phyloP scores from a whole-genome alignment of 306 rosid genomes.

The Dryas drummondii region DNA sequence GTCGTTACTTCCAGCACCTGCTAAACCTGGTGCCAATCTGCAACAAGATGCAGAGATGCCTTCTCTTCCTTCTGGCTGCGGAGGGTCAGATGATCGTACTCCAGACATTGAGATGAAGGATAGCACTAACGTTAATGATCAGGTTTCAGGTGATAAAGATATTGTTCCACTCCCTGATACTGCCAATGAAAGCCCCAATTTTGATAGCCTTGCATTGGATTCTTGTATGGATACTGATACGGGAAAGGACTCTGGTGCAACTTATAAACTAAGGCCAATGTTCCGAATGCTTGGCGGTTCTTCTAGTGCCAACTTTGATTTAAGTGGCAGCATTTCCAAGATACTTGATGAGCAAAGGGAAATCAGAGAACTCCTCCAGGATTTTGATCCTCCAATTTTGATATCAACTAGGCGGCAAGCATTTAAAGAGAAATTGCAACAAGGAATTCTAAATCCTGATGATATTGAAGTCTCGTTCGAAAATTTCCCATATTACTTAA shows the following conservation, averaged over 20 bases:
- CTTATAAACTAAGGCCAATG: slow-evolving; percentile 54
- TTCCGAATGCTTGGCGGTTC: slow-evolving; percentile 61
- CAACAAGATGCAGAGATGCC: slow-evolving; percentile 52
- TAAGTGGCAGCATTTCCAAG: slow-evolving; percentile 61
- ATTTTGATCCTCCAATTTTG: slow-evolving; percentile 51
- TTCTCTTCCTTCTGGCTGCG: slow-evolving; percentile 48
- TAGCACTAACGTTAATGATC: slow-evolving; percentile 37
- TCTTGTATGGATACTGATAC: slow-evolving; percentile 45
- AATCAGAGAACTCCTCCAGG: slow-evolving; percentile 60
- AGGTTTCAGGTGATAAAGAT: slow-evolving; percentile 47
- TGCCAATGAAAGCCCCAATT: slow-evolving; percentile 48
- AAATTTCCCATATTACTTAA: slow-evolving; percentile 86
- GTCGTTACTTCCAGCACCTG: slow-evolving; percentile 58
- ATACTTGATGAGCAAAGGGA: slow-evolving; percentile 65
- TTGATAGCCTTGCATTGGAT: slow-evolving; percentile 49
- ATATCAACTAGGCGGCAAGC: slow-evolving; percentile 69
- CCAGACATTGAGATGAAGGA: slow-evolving; percentile 61
- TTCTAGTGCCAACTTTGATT: slow-evolving; percentile 54
- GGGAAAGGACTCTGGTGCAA: slow-evolving; percentile 49
- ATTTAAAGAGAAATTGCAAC: slow-evolving; percentile 61
- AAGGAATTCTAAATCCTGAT: slow-evolving; percentile 62
- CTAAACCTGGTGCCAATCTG: slow-evolving; percentile 53
- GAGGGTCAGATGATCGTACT: slow-evolving; percentile 42
- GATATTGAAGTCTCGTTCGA: slow-evolving; percentile 74
- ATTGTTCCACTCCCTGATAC: slow-evolving; percentile 44